These are phyloP conservation scores for Solanum chacoense DNA, from an alignment of 305 asterid genomes.

Conservation along the genomic window DNA sequence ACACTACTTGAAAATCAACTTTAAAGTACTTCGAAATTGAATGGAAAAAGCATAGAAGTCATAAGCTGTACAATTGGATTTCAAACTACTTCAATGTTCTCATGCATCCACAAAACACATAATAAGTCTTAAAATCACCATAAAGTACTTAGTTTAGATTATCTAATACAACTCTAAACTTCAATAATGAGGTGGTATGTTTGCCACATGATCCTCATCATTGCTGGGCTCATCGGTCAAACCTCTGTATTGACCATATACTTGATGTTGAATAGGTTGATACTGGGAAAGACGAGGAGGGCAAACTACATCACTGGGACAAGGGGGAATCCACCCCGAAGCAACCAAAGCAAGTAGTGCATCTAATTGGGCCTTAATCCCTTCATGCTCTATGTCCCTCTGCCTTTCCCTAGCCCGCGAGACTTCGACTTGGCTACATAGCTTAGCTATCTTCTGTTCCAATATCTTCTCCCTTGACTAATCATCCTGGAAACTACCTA, in stretches of 20 bases:
- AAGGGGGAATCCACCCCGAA: neutral
- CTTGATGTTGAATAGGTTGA: neutral
- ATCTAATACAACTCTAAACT: neutral
- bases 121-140: neutral
- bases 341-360: neutral
- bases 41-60: neutral
- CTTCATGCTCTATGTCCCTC: neutral
- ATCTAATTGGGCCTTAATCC: neutral
- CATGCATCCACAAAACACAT: neutral
- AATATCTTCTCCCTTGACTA: neutral
- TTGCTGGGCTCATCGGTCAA: neutral
- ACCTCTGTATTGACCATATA: neutral
- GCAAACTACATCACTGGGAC: neutral
- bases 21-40: neutral
- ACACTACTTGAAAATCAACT: neutral
- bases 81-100: neutral
- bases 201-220: neutral
- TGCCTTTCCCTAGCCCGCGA: neutral
- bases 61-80: neutral
- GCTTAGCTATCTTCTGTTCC: neutral
- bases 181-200: neutral
- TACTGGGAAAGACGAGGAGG: neutral
- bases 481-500: neutral
- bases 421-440: neutral
- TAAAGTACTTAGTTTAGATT: neutral